Percentiles rank a stretch among this genome's conserved stretches.
phyloP scores from a whole-genome alignment of 2,329 filamentous ascomycete genomes.

The Chaetomiaceae sp. region DNA sequence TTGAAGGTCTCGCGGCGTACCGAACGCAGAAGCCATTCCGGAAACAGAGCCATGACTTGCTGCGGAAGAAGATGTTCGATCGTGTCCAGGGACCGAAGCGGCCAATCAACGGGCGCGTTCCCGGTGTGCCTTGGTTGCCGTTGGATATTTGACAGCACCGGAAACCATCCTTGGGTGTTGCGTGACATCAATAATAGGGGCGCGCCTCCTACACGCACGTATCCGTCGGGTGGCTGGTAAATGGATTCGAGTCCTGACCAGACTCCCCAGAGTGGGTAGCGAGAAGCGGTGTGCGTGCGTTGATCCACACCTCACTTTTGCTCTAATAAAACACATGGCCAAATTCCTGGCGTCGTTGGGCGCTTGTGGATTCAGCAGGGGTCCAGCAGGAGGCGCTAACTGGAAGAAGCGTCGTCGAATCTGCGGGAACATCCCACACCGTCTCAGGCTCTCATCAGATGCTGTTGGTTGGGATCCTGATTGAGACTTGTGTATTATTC shows the following conservation, averaged over 20 bases:
- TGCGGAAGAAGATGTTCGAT: not conserved
- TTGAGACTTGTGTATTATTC: too few relatives aligned
- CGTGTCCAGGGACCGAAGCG: slow-evolving; percentile 2
- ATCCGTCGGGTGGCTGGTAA: not conserved
- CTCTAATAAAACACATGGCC: too few relatives aligned
- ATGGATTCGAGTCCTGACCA: not conserved
- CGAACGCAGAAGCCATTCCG: slow-evolving; percentile 25
- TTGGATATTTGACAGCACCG: slow-evolving; percentile 1
- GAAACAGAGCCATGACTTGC: slow-evolving; percentile 21
- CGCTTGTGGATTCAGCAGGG: too few relatives aligned
- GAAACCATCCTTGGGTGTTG: not conserved
- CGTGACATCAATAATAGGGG: not conserved
- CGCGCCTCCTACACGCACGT: not conserved
- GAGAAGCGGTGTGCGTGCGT: not conserved
- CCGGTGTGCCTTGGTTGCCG: not conserved
- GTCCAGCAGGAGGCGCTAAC: too few relatives aligned
- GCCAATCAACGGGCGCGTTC: slow-evolving; percentile 9
- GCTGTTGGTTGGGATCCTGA: too few relatives aligned
- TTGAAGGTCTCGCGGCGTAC: slow-evolving; percentile 18
- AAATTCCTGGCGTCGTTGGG: too few relatives aligned
- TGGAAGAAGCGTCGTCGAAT: too few relatives aligned
- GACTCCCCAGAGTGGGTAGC: not conserved
- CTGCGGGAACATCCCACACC: too few relatives aligned
- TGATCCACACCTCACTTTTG: too few relatives aligned
- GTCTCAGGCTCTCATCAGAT: too few relatives aligned